phyloP scores from a whole-genome alignment of 1,284 basidiomycete species.

The Trametes hirsuta region DNA sequence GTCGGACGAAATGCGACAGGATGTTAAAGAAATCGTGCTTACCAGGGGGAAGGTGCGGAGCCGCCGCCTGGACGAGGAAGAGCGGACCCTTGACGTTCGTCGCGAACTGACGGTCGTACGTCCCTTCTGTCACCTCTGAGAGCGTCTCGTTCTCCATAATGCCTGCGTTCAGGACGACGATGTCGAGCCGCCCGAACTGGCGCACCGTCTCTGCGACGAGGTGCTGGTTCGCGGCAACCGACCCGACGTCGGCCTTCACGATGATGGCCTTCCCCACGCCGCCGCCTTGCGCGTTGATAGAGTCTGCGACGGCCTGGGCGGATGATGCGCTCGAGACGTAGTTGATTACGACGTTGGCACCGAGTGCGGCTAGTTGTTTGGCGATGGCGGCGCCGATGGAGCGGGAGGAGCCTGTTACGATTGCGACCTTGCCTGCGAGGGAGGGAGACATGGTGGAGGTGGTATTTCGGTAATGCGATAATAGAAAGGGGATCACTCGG shows the following conservation, averaged over 20 bases:
- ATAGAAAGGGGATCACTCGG: too few relatives aligned
- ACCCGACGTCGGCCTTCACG: conserved; percentile 55
- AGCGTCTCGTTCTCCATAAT: conserved; percentile 52
- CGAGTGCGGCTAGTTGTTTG: conserved; percentile 52
- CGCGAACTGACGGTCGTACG: conserved; percentile 52
- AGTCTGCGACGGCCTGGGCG: conserved; percentile 48
- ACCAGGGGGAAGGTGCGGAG: conserved; percentile 48
- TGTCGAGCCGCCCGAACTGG: conserved; percentile 54
- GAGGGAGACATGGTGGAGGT: conserved; percentile 21
- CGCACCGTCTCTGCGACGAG: conserved; percentile 51
- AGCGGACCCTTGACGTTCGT: conserved; percentile 62
- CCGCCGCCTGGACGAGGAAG: conserved; percentile 54
- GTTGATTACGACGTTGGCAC: conserved; percentile 63
- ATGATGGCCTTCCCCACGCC: conserved; percentile 49
- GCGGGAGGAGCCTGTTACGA: conserved; percentile 63
- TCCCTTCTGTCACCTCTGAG: conserved; percentile 50
- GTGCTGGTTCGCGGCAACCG: conserved; percentile 44
- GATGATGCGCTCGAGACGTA: conserved; percentile 42
- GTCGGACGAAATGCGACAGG: not conserved
- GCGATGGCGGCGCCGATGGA: conserved; percentile 62
- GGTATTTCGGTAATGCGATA: too few relatives aligned
- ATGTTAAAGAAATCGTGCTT: conserved; percentile 18
- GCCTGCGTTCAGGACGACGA: conserved; percentile 58
- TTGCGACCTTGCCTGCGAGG: conserved; percentile 47
- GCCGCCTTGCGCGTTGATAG: conserved; percentile 41